A percentile compares a stretch with the other conserved stretches of the same genome.
phyloP scores from a whole-genome alignment of 2,329 filamentous ascomycete species.

The Parafenestella ontariensis region DNA sequence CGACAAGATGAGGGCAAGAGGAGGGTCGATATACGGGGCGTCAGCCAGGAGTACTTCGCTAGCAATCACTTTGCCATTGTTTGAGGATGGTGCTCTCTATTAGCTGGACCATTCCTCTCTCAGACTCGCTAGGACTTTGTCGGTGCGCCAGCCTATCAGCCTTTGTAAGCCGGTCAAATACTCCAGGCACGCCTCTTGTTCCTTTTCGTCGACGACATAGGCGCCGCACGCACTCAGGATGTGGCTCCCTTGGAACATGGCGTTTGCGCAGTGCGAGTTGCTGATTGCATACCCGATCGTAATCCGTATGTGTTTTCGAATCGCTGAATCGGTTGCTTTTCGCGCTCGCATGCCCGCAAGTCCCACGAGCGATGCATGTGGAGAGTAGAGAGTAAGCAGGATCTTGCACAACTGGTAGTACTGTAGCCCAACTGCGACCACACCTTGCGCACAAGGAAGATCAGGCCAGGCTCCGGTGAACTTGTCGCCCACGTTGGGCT shows the following conservation, averaged over 20 bases:
- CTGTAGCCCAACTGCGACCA: conserved; percentile 37
- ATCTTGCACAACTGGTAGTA: conserved; percentile 44
- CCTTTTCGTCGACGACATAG: conserved; percentile 32
- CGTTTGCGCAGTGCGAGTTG: conserved; percentile 37
- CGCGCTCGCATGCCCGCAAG: conserved; percentile 35
- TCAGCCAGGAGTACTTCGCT: conserved; percentile 56
- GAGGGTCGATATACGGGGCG: conserved; percentile 49
- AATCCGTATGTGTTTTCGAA: conserved; percentile 37
- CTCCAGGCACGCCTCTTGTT: conserved; percentile 38
- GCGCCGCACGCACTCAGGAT: conserved; percentile 40
- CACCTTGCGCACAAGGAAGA: conserved; percentile 30
- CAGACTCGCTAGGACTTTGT: conserved; percentile 32
- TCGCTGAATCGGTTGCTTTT: conserved; percentile 32
- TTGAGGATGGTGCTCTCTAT: conserved; percentile 25
- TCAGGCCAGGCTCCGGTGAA: conserved; percentile 33
- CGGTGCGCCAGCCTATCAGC: conserved; percentile 37
- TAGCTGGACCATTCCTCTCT: conserved; percentile 30
- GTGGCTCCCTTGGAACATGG: conserved; percentile 41
- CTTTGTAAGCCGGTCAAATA: conserved; percentile 32
- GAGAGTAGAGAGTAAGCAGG: conserved; percentile 37
- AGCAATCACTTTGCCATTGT: conserved; percentile 62
- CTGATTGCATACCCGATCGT: conserved; percentile 39
- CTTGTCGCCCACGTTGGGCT: conserved; percentile 29
- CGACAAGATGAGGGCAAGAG: conserved; percentile 47
- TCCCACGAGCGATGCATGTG: conserved; percentile 33